Base-by-base conservation (phyloP, 2,329 filamentous ascomycete species). In the Colletotrichum musicola region DNA sequence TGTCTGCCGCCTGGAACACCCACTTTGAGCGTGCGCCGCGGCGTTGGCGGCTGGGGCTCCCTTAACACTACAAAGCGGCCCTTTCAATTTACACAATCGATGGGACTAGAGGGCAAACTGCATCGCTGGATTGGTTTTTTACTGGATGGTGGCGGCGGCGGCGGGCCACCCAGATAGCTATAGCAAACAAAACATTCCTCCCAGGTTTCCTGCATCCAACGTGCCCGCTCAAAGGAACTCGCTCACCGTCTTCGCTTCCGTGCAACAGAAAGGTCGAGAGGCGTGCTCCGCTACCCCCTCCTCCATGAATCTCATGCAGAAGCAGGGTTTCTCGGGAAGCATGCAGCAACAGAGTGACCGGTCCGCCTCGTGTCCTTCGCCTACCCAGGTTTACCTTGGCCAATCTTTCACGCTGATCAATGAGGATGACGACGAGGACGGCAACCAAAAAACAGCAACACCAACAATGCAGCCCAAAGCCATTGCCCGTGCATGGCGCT, bases 111-210 rank as follows among this genome's bases (percentile, higher is more conserved):
- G 38, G 54, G n/a, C 64, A 53, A 54, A 44, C 53, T 54, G 46
- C 53, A 25, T 53, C 40, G 18, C 47, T 56, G 47, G 44, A n/a
- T 22, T 25, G 38, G 30, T 49, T 51, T 64, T 22, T 35, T 35
- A 35, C 12, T 35, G 30, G n/a, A n/a, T n/a, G 50, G 27, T 22
- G 44, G 51, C 38, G 20, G 20, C 20, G 38, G 35, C 30, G 30
- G 7, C 30, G 30, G 30, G 30, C 9, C 30, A 35, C 30, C 59
- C 18, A 30, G 18, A 16, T 20, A 51, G 25, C n/a, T 38, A 50
- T 38, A 20, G 46, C 27, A 58, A 67, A 67, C 46, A 47, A 10
- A 22, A 12, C 14, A 18, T 60, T 67, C 46, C 10, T 44, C 30
- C 30, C 30, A 35, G 58, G 58, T 6, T 44, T 56, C 14, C 47